Conservation (phyloP, 805 yeast genomes). For the Yamadazyma paraphyllophila region DNA sequence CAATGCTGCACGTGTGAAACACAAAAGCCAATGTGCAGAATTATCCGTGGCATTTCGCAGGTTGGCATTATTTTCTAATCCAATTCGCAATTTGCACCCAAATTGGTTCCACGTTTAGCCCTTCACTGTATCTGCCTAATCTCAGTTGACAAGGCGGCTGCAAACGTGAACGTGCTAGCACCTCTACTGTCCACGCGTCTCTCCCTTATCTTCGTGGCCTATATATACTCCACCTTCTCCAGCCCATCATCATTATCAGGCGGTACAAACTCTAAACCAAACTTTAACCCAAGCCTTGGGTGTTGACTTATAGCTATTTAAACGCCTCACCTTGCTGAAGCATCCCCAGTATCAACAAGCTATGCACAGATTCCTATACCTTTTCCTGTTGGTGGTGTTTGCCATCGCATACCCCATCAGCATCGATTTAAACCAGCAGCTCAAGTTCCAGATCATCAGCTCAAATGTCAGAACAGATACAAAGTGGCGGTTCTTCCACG, state of each 20-base stretch:
- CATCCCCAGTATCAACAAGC: no score
- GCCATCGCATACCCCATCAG: conserved; percentile 2
- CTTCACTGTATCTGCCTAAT: background rate
- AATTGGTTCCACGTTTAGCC: conserved; percentile 1
- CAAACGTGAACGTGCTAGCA: background rate
- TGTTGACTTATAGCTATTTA: background rate
- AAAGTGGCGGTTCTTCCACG: conserved; percentile 29
- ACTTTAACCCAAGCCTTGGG: no score
- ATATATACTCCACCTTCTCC: no score
- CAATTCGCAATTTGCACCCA: conserved; percentile 3
- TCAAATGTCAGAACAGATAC: conserved; percentile 45
- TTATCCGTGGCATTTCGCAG: no score
- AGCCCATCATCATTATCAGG: no score
- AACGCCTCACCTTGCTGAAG: background rate
- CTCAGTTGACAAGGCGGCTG: background rate
- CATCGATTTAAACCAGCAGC: conserved; percentile 5
- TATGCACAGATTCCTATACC: background rate
- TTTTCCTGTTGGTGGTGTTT: background rate
- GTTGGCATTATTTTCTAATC: background rate
- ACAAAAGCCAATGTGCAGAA: background rate
- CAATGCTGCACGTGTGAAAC: background rate
- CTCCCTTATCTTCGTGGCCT: no score
- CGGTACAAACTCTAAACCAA: no score
- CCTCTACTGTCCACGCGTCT: no score
- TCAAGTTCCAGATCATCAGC: conserved; percentile 24